A percentile compares a stretch with the other conserved stretches of the same genome.
These are phyloP conservation scores for Alternaria conjuncta DNA, from an alignment of 2,329 filamentous ascomycete species.

Conservation along the genomic window DNA sequence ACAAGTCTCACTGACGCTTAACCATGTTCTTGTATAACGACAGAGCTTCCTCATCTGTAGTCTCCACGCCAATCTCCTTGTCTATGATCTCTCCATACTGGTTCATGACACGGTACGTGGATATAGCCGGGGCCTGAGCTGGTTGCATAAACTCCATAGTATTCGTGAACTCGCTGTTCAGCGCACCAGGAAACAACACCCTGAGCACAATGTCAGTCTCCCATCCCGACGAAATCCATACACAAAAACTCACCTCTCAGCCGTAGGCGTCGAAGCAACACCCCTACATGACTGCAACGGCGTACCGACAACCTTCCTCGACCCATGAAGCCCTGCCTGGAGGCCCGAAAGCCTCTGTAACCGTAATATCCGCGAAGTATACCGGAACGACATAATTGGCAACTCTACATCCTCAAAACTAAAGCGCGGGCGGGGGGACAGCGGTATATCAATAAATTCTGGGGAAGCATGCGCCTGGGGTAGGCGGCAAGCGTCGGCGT, in stretches of 20 bases:
- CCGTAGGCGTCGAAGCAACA: conserved; percentile 64
- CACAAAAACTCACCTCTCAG: conserved; percentile 61
- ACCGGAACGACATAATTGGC: conserved; percentile 44
- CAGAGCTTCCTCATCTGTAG: conserved; percentile 67
- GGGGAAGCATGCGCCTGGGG: conserved; percentile 28
- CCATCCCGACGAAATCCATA: background rate
- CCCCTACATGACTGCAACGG: conserved; percentile 58
- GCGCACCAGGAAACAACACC: conserved; percentile 84
- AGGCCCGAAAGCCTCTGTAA: conserved; percentile 19
- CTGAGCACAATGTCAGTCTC: conserved; percentile 40
- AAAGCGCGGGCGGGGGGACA: conserved; percentile 8
- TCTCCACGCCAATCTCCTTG: conserved; percentile 68
- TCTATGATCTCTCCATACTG: conserved; percentile 87
- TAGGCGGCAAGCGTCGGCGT: conserved; percentile 41
- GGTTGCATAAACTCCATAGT: conserved; percentile 79
- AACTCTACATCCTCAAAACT: conserved; percentile 23
- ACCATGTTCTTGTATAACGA: conserved; percentile 70
- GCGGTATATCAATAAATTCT: conserved; percentile 28
- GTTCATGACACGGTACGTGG: conserved; percentile 91
- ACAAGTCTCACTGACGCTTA: conserved; percentile 49
- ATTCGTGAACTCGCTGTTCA: conserved; percentile 91
- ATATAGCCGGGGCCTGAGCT: conserved; percentile 72
- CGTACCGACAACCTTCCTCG: conserved; percentile 15
- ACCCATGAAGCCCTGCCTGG: conserved; percentile 22
- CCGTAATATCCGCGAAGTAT: conserved; percentile 35